Evolutionary conservation across 1,284 basidiomycete genomes (phyloP).

Genomic region (Filobasidium uniguttulatum): DNA sequence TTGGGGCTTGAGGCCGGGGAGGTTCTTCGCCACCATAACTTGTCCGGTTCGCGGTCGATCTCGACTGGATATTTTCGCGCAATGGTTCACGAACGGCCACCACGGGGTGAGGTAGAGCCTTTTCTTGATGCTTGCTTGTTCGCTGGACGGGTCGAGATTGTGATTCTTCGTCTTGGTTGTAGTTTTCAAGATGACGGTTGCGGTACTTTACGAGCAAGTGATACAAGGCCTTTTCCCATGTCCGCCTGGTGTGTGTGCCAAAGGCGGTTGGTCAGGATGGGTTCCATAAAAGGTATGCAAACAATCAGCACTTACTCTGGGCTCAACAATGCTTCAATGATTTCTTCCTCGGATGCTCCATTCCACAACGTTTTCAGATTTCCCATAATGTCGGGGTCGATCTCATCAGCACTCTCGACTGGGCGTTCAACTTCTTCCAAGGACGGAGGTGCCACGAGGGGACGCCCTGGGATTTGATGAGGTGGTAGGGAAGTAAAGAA

Average conservation of each 20-base stretch:
- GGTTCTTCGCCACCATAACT: not conserved
- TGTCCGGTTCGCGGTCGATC: not conserved
- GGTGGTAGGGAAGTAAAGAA: conserved; percentile 64
- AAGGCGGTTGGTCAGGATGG: conserved; percentile 42
- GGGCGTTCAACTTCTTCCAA: conserved; percentile 56
- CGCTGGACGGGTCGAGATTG: not conserved
- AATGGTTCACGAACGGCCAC: not conserved
- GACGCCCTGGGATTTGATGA: conserved; percentile 42
- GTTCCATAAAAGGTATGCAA: not conserved
- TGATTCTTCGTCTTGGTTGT: conserved; percentile 43
- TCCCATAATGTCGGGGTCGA: conserved; percentile 79
- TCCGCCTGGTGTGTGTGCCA: conserved; percentile 52
- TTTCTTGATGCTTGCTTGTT: not conserved
- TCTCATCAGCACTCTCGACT: conserved; percentile 46
- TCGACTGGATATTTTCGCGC: not conserved
- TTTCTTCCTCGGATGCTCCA: conserved; percentile 53
- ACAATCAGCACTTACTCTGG: conserved; percentile 33
- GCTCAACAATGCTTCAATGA: conserved; percentile 51
- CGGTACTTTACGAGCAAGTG: conserved; percentile 70
- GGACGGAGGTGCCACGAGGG: conserved; percentile 52
- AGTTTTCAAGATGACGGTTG: conserved; percentile 51
- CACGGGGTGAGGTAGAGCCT: too few species aligned
- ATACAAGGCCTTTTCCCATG: conserved; percentile 89
- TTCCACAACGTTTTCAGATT: conserved; percentile 88
- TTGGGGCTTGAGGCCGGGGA: conserved; percentile 31